phyloP scores from a whole-genome alignment of 164 flowering plant genomes.

The Vitis rupestris region DNA sequence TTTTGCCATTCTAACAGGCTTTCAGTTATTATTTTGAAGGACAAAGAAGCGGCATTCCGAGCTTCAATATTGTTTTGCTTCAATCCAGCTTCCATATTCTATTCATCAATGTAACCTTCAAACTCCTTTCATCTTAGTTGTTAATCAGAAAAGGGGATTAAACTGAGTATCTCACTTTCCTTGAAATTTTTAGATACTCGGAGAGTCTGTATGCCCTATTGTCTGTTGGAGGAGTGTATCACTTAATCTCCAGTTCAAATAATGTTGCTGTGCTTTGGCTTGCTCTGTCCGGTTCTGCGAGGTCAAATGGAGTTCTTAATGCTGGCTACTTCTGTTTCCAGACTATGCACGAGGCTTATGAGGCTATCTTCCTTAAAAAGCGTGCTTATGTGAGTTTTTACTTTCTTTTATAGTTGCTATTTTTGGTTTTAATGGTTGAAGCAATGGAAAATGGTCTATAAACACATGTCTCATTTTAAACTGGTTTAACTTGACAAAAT shows the following conservation, averaged over 20 bases:
- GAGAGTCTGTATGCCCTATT: conserved; percentile 87
- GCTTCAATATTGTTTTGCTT: conserved; percentile 90
- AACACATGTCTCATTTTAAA: neutral
- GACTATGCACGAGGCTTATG: conserved; percentile 68
- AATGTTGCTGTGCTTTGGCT: conserved; percentile 49
- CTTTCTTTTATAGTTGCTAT: neutral
- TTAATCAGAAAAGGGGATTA: neutral
- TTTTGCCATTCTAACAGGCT: conserved; percentile 54
- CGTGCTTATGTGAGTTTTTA: conserved; percentile 43
- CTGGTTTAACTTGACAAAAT: neutral
- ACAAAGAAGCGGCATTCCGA: conserved; percentile 55
- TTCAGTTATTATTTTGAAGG: conserved; percentile 76
- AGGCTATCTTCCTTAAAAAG: conserved; percentile 46
- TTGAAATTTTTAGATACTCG: conserved; percentile 60
- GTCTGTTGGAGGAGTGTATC: conserved; percentile 79
- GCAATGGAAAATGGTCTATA: neutral
- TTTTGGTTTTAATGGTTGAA: no score
- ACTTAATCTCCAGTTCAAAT: conserved; percentile 57
- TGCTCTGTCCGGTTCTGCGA: conserved; percentile 82
- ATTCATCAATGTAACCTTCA: conserved; percentile 73
- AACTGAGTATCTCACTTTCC: neutral
- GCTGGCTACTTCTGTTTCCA: conserved; percentile 88
- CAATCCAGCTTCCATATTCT: conserved; percentile 95
- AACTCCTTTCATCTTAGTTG: neutral
- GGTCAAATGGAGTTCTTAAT: conserved; percentile 95